phyloP scores from a whole-genome alignment of 495 filamentous ascomycete genomes.

The Acidiella bohemica region DNA sequence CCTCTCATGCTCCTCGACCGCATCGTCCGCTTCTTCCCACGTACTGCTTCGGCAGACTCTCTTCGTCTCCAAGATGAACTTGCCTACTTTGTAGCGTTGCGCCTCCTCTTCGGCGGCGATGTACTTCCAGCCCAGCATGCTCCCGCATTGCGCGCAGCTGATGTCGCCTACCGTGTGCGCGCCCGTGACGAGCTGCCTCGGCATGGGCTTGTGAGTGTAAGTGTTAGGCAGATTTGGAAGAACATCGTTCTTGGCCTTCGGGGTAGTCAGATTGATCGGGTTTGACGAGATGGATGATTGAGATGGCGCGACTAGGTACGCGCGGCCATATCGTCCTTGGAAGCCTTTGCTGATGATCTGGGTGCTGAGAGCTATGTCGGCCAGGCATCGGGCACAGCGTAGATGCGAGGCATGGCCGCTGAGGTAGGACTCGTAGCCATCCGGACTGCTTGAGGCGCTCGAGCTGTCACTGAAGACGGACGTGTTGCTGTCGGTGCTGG shows the following conservation, averaged over 20 bases:
- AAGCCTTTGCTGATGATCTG: slow-evolving; percentile 89
- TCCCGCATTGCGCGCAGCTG: slow-evolving; percentile 47
- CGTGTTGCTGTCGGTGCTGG: slow-evolving; percentile 23
- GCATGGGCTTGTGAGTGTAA: slow-evolving; percentile 46
- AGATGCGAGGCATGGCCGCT: slow-evolving; percentile 44
- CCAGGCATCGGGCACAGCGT: slow-evolving; percentile 57
- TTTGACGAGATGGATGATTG: slow-evolving; percentile 20
- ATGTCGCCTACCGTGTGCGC: slow-evolving; percentile 33
- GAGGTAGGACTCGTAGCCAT: slow-evolving; percentile 32
- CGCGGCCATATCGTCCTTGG: slow-evolving; percentile 83
- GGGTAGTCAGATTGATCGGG: slow-evolving; percentile 4
- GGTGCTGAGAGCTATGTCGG: slow-evolving; percentile 58
- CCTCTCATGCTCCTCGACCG: slow-evolving; percentile 7
- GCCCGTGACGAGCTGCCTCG: slow-evolving; percentile 66
- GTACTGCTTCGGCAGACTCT: slow-evolving; percentile 48
- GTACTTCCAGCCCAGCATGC: slow-evolving; percentile 85
- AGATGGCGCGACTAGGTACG: slow-evolving; percentile 62
- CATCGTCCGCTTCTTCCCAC: slow-evolving; percentile 45
- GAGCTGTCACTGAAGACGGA: no score
- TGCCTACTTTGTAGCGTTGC: slow-evolving; percentile 88
- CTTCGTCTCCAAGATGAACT: slow-evolving; percentile 86
- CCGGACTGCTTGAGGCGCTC: slow-evolving; percentile 14
- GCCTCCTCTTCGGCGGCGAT: slow-evolving; percentile 64
- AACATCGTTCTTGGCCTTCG: slow-evolving; percentile 18
- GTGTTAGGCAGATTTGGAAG: slow-evolving; percentile 41